These are phyloP conservation scores for Cynara cardunculus DNA, from an alignment of 129 eudicot species.

Conservation along the genomic window DNA sequence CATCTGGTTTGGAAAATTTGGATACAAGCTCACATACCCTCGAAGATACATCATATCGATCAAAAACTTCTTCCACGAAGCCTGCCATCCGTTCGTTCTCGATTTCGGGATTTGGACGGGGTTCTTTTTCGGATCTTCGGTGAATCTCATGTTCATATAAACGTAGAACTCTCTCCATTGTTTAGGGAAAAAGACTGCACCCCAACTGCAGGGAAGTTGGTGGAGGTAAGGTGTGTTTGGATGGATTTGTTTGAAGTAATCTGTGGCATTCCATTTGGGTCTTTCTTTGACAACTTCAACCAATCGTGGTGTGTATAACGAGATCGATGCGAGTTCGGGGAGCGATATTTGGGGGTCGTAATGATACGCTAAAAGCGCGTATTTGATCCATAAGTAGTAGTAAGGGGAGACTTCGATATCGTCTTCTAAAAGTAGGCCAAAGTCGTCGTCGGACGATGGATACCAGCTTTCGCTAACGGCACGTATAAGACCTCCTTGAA, in stretches of 20 bases:
- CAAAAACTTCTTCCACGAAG: slow-evolving; percentile 96
- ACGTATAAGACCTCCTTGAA: slow-evolving; percentile 92
- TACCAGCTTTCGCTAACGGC: slow-evolving; percentile 98
- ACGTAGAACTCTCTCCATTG: slow-evolving; percentile 96
- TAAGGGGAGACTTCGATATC: slow-evolving; percentile 94
- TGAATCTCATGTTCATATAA: slow-evolving; percentile 96
- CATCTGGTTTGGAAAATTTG: slow-evolving; percentile 83
- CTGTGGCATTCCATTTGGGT: slow-evolving; percentile 95
- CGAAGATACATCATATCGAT: slow-evolving; percentile 96
- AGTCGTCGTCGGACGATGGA: slow-evolving; percentile 86
- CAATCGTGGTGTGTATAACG: slow-evolving; percentile 85
- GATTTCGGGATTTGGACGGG: slow-evolving; percentile 96
- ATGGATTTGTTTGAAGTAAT: slow-evolving; percentile 72
- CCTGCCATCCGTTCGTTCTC: slow-evolving; percentile 96
- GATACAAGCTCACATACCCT: slow-evolving; percentile 87
- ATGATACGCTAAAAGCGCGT: slow-evolving; percentile 76
- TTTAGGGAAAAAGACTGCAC: slow-evolving; percentile 91
- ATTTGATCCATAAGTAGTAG: slow-evolving; percentile 88
- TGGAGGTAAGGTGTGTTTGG: slow-evolving; percentile 98
- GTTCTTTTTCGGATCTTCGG: slow-evolving; percentile 76
- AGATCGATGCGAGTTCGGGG: slow-evolving; percentile 88
- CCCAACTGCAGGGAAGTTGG: slow-evolving; percentile 97
- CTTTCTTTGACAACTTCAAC: slow-evolving; percentile 90
- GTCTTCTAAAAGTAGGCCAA: slow-evolving; percentile 84
- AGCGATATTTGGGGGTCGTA: slow-evolving; percentile 93